Evolutionary conservation across 2,329 filamentous ascomycete species (phyloP), one percentile per base, ranked within the genome.

Genomic region (Dothistroma pini): DNA sequence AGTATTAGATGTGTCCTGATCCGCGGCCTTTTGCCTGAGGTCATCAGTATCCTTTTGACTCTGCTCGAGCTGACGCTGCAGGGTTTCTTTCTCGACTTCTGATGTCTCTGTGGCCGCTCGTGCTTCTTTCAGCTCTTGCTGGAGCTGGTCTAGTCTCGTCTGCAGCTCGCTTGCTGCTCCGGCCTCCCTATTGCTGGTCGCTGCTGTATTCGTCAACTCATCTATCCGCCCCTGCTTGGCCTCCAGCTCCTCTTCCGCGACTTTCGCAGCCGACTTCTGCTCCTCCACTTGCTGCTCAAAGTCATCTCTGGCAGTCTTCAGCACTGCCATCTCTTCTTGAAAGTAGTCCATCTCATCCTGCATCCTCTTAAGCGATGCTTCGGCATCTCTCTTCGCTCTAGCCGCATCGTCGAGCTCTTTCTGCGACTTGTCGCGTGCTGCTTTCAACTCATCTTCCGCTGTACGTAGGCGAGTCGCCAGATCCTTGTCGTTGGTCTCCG

Each of bases 401-500:
- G 38, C 32, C 2, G 49, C 57, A 53, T 64, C 62, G 22, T 63
- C 62, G 5, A 61, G 57, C 52, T 66, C 60, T 54, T 64, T 50
- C 12, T 63, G 56, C 11, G 58, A 55, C 12, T 48, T 56, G 51
- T 67, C 61, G n/a, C 55, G 47, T 38, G 57, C 31, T 41, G 61
- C 60, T n/a, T 61, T 63, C 34, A 65, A 50, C 41, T 65, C 59
- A 12, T 62, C 59, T 32, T 63, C 59, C 12, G 60, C 54, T 19
- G 44, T 35, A 14, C 29, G 25, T 16, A 57, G 57, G 21, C 50
- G 49, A 22, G 50, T 31, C 11, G 31, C 31, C 34, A 34, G 25
- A 22, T 38, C 68, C 63, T 71, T 68, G 32, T 70, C 69, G 22
- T 65, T 62, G 29, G 65, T 66, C 56, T 75, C 71, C 48, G 69